Base-by-base conservation (phyloP, 192 early-diverging fungal species). In the Diversispora eburnea region DNA sequence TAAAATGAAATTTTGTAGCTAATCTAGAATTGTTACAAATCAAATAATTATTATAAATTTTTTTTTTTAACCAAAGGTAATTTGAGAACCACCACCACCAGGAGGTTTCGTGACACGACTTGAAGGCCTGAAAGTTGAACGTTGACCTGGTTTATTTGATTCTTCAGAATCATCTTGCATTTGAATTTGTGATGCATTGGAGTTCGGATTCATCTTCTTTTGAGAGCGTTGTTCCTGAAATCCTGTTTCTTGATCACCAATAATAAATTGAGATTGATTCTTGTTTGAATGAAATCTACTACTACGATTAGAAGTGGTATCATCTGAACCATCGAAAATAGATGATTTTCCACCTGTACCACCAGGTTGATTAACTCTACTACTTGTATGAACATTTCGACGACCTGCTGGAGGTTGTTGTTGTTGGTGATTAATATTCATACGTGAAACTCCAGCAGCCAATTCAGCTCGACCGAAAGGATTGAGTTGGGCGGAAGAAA, bases 401-500 rank as follows among this genome's bases (percentile, higher is more conserved):
- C 72, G 72, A 55, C 45, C 46, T 49, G 47, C 0, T 48, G 20
- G 19, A 22, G 43, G 20, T 66, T 39, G n/a, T 19, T 54, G 17
- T 15, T 65, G 3, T 15, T 56, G 55, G 45, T 54, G 52, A 56
- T 58, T 70, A 45, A 41, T 8, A 33, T 70, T 54, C 54, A 57
- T 73, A 45, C 74, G 74, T 0, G 67, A 46, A 8, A 76, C 70
- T 43, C 64, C 74, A 55, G 69, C 25, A 62, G n/a, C n/a, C 8
- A 60, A 49, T n/a, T 59, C 74, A 48, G 67, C 41, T 72, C 65
- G 77, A 22, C 80, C 76, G 73, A 64, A 79, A 55, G 78, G 78
- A 62, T 82, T 82, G 52, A 82, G 67, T 5, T 77, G 73, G 46
- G 79, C 78, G 9, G 58, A 52, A 6, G 77, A 33, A 12, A 77